Evolutionary conservation across 139 green algal genomes (phyloP).

Genomic region (Tetratostichococcus sp.): DNA sequence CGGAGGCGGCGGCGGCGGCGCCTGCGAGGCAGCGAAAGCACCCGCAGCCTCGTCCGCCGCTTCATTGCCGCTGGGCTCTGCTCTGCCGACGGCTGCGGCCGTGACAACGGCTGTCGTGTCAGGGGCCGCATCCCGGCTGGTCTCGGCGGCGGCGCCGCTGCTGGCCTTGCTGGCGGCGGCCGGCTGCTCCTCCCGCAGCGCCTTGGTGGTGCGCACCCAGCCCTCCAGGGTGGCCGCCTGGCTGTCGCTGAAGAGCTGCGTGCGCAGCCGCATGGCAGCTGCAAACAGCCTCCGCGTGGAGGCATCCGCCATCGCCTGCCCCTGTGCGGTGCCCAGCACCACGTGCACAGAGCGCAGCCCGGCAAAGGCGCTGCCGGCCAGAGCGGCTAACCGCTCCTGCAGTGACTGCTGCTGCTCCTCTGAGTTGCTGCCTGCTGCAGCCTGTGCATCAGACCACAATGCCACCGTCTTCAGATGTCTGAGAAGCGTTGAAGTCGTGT

Average conservation of each 20-base stretch:
- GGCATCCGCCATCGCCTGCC: neutral
- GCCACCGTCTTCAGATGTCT: too few species aligned
- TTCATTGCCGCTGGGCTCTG: neutral
- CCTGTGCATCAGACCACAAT: neutral
- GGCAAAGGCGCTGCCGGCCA: neutral
- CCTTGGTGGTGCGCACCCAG: neutral
- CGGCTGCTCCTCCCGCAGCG: neutral
- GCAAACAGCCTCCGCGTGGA: neutral
- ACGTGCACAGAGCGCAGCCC: neutral
- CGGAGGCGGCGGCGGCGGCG: too few species aligned
- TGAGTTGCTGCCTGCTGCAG: neutral
- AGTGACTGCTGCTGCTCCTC: neutral
- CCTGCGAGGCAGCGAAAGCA: too few species aligned
- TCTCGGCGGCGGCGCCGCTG: too few species aligned
- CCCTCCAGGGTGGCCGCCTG: neutral
- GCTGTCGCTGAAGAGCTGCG: neutral
- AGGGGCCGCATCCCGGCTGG: neutral
- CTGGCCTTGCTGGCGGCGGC: too few species aligned
- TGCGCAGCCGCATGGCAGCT: neutral
- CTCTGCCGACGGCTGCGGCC: too few species aligned
- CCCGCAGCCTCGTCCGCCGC: too few species aligned
- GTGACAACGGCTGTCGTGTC: neutral
- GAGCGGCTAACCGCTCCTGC: neutral
- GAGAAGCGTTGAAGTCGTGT: too few species aligned
- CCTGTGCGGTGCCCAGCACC: neutral